Conservation (phyloP, 164 flowering plant genomes). For the Vitis cinerea region DNA sequence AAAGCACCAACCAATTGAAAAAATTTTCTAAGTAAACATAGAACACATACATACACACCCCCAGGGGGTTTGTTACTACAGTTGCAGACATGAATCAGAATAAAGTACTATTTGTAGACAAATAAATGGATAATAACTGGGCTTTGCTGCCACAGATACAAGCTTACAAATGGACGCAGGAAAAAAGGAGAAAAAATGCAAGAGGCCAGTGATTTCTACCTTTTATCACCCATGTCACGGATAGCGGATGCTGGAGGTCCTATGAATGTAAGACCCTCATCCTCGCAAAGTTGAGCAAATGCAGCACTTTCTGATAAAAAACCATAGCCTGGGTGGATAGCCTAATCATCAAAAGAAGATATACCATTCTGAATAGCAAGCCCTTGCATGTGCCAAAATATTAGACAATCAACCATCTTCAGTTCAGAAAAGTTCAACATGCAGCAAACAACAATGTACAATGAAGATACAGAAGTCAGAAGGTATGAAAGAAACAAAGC, state of each 20-base stretch:
- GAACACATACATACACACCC: not conserved
- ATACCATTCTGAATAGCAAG: conserved; percentile 18
- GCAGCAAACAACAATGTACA: not conserved
- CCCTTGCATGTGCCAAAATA: conserved; percentile 7
- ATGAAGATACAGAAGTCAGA: not conserved
- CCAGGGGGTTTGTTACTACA: too few relatives aligned
- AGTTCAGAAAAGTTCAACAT: not conserved
- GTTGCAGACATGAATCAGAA: too few relatives aligned
- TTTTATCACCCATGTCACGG: conserved; percentile 97
- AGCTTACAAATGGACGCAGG: not conserved
- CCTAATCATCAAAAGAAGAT: conserved; percentile 50
- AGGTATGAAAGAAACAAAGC: not conserved
- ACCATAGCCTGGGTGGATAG: conserved; percentile 99
- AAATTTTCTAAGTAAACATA: not conserved
- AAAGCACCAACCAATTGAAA: conserved; percentile 4
- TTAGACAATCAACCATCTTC: conserved; percentile 9
- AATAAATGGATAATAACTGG: not conserved
- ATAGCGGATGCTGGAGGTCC: conserved; percentile 98
- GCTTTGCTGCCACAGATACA: not conserved
- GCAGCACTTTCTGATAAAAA: conserved; percentile 91
- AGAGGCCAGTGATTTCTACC: conserved; percentile 36
- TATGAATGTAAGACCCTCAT: conserved; percentile 75
- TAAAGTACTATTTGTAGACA: too few relatives aligned
- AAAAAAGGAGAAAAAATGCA: not conserved
- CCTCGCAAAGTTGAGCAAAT: conserved; percentile 92